Evolutionary conservation across 768 basidiomycete species (phyloP), one percentile per base, ranked within the genome.

Genomic region (Ramaria sp.): DNA sequence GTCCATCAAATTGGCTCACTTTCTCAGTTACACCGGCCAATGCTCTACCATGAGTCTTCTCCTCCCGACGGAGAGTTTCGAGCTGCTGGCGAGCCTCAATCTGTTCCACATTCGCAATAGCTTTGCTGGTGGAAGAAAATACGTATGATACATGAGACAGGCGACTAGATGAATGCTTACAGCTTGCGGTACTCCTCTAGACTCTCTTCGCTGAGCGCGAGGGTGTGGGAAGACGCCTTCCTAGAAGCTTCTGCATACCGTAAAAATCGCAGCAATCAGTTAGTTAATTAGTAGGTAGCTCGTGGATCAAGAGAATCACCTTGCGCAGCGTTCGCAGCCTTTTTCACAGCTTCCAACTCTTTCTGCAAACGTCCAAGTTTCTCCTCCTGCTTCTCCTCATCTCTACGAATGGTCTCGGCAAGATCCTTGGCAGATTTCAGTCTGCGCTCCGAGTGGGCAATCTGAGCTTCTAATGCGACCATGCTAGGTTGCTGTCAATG

Each of bases 51-150:
- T 81, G 66, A 0, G 83, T 85, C 70, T 92, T 93, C 67, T 89
- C 85, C 56, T 97, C 90, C 54, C 94, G 83, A 13, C 76, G 76
- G 7, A 94, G 77, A 0, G 82, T 79, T 59, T 94, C 90, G 0
- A 96, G 77, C 5, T 83, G 75, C 64, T 96, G 92, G 1, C 96
- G 86, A 69, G 97, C 93, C 31, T 84, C 80, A 1, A 92, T 83
- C 0, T 91, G 91, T 34, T 87, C 79, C 1, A 87, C 70, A 60
- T 83, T 89, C 15, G 93, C 87, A 7, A 78, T 72, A 0, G 84
- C 82, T 72, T 95, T 93, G 39, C 93, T 95, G 60, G 24, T 51
- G 11, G 19, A 24, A 42, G 43, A 5, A 27, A 37, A 37, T 13
- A 37, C 9, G 10, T 47, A 11, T 50, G 19, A 55, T 42, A 5